Percentiles rank a stretch among this genome's conserved stretches.
These are phyloP conservation scores for Anastatica hierochuntica DNA, from an alignment of 345 rosid genomes.

Conservation along the genomic window DNA sequence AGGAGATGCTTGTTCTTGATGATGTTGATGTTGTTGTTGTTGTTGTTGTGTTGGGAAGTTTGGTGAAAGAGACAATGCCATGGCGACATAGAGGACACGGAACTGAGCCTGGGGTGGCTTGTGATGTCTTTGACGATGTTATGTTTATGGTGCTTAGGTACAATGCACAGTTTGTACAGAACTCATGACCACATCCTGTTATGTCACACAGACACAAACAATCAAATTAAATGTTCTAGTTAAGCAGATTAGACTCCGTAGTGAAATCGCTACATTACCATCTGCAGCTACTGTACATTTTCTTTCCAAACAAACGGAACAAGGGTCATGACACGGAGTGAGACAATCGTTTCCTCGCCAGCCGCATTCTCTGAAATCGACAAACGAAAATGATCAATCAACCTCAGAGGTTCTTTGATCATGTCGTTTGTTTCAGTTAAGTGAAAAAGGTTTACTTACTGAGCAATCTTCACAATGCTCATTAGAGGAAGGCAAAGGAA, in stretches of 20 bases:
- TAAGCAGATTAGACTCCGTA: neutral
- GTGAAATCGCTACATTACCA: constrained; percentile 33
- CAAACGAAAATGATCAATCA: neutral
- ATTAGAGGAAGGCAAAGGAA: constrained; percentile 77
- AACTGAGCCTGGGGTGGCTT: constrained; percentile 68
- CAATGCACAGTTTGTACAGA: constrained; percentile 79
- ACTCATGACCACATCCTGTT: constrained; percentile 88
- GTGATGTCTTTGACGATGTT: constrained; percentile 31
- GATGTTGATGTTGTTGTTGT: constrained; percentile 11
- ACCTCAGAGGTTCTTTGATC: neutral
- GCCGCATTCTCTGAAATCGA: constrained; percentile 65
- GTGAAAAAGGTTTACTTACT: constrained; percentile 37
- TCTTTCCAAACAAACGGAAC: constrained; percentile 83
- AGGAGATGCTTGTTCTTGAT: constrained; percentile 63
- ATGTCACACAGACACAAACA: neutral
- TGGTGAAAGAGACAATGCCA: constrained; percentile 70
- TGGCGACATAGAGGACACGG: constrained; percentile 92
- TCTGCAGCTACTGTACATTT: constrained; percentile 73
- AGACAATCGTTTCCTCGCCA: constrained; percentile 52
- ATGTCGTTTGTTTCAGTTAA: neutral
- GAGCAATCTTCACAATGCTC: constrained; percentile 88
- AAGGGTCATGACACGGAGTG: constrained; percentile 56
- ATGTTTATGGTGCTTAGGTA: constrained; percentile 72
- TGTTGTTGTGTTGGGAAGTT: constrained; percentile 37
- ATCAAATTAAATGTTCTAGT: neutral